Evolutionary conservation across 176 grass and related monocot genomes (phyloP).

Genomic region (Oryza nivara): DNA sequence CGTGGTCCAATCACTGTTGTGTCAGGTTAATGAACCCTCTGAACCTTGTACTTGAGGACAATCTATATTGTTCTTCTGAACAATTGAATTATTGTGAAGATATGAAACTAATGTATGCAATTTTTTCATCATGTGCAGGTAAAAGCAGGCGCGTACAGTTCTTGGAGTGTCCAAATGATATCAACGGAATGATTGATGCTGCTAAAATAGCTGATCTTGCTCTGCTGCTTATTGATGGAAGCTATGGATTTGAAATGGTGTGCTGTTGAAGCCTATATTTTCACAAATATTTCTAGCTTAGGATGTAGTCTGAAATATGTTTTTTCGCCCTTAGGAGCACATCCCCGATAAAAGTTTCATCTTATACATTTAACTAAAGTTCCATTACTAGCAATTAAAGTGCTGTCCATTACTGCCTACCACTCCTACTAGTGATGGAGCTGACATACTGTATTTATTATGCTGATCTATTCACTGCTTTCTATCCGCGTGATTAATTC

Average conservation of each 20-base stretch:
- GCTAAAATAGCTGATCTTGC: slow-evolving; percentile 98
- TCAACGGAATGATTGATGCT: slow-evolving; percentile 98
- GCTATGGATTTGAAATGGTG: slow-evolving; percentile 99
- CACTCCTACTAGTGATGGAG: no score
- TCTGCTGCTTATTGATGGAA: slow-evolving; percentile 89
- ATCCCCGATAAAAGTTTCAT: neutral
- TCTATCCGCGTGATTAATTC: neutral
- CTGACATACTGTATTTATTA: neutral
- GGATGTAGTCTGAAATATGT: slow-evolving; percentile 4
- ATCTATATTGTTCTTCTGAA: neutral
- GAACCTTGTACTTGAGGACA: slow-evolving; percentile 11
- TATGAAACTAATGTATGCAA: neutral
- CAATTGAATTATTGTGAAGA: slow-evolving; percentile 35
- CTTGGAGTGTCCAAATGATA: slow-evolving; percentile 95
- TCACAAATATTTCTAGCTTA: slow-evolving; percentile 35
- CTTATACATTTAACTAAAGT: slow-evolving; percentile 8
- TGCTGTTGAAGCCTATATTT: slow-evolving; percentile 32
- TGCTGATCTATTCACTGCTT: slow-evolving; percentile 26
- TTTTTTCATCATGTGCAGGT: slow-evolving; percentile 54
- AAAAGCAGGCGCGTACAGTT: slow-evolving; percentile 93
- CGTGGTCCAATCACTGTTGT: slow-evolving; percentile 91
- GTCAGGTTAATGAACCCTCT: slow-evolving; percentile 58
- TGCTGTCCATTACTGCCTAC: neutral
- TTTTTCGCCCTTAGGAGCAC: neutral
- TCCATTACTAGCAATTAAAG: neutral